Evolutionary conservation across 176 grass and related monocot genomes (phyloP).

Genomic region (Rhynchospora breviuscula): DNA sequence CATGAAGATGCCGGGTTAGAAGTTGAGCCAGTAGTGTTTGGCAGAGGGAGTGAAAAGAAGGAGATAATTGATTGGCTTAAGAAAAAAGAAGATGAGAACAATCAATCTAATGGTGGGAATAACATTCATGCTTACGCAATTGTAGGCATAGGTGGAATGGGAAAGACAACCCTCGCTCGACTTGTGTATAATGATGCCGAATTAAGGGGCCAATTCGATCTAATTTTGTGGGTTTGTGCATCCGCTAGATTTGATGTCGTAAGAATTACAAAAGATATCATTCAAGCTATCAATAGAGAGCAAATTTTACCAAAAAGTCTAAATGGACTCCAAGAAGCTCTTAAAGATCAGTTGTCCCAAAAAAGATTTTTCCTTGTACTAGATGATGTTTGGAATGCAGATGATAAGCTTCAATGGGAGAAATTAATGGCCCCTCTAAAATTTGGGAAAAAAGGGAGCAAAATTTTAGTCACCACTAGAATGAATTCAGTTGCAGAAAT

Average conservation of each 20-base stretch:
- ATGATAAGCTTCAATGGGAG: conserved; percentile 32
- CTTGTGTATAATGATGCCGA: conserved; percentile 26
- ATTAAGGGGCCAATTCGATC: background rate
- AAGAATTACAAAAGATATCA: conserved; percentile 29
- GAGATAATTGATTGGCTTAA: conserved; percentile 13
- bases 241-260: conserved; percentile 38
- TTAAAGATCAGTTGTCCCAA: conserved; percentile 24
- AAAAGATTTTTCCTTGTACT: conserved; percentile 43
- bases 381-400: conserved; percentile 56
- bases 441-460: conserved; percentile 26
- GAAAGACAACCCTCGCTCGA: conserved; percentile 44
- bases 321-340: conserved; percentile 15
- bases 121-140: conserved; percentile 10
- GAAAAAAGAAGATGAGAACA: background rate
- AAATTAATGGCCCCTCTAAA: conserved; percentile 45
- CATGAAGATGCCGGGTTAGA: background rate
- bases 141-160: conserved; percentile 33
- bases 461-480: conserved; percentile 44
- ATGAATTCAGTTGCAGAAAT: conserved; percentile 24
- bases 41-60: background rate
- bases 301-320: background rate
- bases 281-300: conserved; percentile 4
- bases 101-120: background rate
- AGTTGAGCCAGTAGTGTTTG: background rate
- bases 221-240: conserved; percentile 39